Percentiles rank a stretch among this genome's conserved stretches.
These are phyloP conservation scores for Vitis labrusca DNA, from an alignment of 164 flowering plant genomes.

Conservation along the genomic window DNA sequence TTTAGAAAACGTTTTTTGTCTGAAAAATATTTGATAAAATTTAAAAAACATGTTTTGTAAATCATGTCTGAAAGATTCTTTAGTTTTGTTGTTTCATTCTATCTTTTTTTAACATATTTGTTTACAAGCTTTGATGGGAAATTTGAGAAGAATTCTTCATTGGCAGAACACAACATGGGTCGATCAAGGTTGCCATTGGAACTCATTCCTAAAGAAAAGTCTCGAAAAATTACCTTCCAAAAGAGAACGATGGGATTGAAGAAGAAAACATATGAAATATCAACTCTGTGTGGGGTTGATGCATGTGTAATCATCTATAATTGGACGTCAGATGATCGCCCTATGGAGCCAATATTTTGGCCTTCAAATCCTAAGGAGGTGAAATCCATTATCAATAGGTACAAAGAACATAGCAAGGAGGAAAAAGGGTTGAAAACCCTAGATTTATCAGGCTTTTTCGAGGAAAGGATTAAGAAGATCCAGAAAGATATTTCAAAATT, in stretches of 20 bases:
- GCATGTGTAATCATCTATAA: constrained; percentile 19
- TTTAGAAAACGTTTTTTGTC: no score
- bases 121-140: no score
- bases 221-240: constrained; percentile 15
- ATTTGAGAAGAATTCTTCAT: no score
- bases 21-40: no score
- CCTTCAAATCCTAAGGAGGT: neutral
- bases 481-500: neutral
- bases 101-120: no score
- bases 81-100: no score
- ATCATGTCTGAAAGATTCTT: no score
- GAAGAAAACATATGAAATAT: constrained; percentile 27
- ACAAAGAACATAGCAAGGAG: neutral
- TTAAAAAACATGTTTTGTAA: no score
- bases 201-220: constrained; percentile 12
- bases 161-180: constrained; percentile 18
- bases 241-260: constrained; percentile 22
- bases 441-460: constrained; percentile 2
- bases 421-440: neutral
- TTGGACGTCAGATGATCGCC: neutral
- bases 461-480: neutral
- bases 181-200: constrained; percentile 11
- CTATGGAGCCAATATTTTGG: neutral
- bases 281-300: constrained; percentile 27
- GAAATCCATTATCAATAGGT: neutral